Conservation (phyloP, 768 basidiomycete species). For the Collybia sordida region DNA sequence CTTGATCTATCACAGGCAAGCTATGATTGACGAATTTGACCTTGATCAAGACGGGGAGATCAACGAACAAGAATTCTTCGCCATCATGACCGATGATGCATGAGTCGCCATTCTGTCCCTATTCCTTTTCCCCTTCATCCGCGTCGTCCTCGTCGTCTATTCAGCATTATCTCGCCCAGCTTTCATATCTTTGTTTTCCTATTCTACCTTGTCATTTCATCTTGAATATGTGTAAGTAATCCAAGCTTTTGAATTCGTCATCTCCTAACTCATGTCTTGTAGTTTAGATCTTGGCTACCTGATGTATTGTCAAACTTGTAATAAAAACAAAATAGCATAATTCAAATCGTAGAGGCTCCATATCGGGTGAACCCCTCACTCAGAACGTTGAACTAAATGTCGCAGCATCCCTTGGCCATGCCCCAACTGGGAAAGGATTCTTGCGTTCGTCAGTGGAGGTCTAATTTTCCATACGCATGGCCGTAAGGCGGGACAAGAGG, state of each 20-base stretch:
- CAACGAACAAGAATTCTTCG: constrained; percentile 93
- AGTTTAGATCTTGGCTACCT: background rate
- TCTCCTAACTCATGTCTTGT: background rate
- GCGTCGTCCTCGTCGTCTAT: constrained; percentile 3
- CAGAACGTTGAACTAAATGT: too few species aligned
- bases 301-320: constrained; percentile 3
- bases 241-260: background rate
- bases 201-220: constrained; percentile 1
- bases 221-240: background rate
- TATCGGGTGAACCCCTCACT: too few species aligned
- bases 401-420: too few species aligned
- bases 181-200: constrained; percentile 1
- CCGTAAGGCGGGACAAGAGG: too few species aligned
- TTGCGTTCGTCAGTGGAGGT: too few species aligned
- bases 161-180: background rate
- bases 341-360: background rate
- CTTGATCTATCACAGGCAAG: constrained; percentile 63
- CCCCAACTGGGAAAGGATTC: too few species aligned
- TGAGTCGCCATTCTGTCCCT: constrained; percentile 25
- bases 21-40: constrained; percentile 99
- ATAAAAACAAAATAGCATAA: background rate
- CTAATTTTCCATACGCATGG: too few species aligned
- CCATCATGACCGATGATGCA: constrained; percentile 94
- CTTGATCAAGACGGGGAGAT: constrained; percentile 98
- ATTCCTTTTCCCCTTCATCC: background rate